These are phyloP conservation scores for Blastomyces emzantsi DNA, from an alignment of 2,329 filamentous ascomycete species.

Conservation along the genomic window DNA sequence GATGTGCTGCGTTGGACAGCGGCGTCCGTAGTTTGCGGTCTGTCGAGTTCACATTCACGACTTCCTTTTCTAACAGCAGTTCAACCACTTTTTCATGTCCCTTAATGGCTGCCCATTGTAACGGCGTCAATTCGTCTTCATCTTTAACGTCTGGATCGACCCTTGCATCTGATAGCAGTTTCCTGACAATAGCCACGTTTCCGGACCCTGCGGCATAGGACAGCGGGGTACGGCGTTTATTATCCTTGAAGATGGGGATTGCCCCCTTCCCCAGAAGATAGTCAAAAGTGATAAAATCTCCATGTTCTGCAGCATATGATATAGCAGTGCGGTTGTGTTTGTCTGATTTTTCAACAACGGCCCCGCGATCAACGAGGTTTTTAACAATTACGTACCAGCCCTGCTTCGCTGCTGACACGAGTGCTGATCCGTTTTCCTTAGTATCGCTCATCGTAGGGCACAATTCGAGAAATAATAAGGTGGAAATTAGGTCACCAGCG, in stretches of 20 bases:
- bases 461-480: not conserved
- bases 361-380: conserved; percentile 11
- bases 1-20: not conserved
- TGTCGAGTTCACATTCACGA: not conserved
- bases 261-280: conserved; percentile 7
- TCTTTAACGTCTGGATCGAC: conserved; percentile 9
- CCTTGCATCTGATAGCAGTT: conserved; percentile 11
- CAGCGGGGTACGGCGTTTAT: conserved; percentile 8
- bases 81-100: conserved; percentile 6
- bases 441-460: not conserved
- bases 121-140: conserved; percentile 8
- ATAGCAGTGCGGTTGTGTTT: conserved; percentile 4
- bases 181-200: conserved; percentile 7
- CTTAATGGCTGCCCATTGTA: conserved; percentile 9
- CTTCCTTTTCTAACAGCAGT: conserved; percentile 7
- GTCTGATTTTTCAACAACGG: conserved; percentile 10
- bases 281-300: conserved; percentile 11
- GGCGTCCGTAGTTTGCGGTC: not conserved
- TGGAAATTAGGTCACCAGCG: conserved; percentile 3
- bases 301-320: conserved; percentile 9
- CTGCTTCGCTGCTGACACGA: conserved; percentile 7
- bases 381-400: conserved; percentile 14
- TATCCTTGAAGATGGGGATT: conserved; percentile 6
- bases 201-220: conserved; percentile 12
- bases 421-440: conserved; percentile 7